phyloP scores from a whole-genome alignment of 1,284 basidiomycete genomes.

The Cutaneotrichosporon dermatis region DNA sequence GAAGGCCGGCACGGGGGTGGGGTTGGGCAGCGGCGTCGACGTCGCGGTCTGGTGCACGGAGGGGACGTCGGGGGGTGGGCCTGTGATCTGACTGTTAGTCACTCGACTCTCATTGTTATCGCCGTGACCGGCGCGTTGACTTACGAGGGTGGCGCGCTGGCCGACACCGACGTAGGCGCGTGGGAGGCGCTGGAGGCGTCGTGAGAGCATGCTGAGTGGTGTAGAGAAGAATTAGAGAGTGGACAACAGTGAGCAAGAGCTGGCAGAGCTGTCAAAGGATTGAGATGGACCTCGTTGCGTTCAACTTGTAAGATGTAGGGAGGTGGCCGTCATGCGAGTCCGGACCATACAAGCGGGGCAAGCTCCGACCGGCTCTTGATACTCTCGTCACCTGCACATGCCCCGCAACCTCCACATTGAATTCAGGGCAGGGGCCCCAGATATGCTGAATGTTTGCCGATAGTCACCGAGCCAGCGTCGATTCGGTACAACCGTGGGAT shows the following conservation, averaged over 20 bases:
- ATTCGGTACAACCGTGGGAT: too few species aligned
- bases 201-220: conserved; percentile 16
- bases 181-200: conserved; percentile 11
- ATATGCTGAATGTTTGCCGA: background rate
- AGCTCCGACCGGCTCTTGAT: conserved; percentile 6
- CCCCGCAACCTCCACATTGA: background rate
- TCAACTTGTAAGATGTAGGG: too few species aligned
- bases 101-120: background rate
- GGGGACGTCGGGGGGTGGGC: conserved; percentile 38
- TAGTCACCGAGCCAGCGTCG: conserved; percentile 2
- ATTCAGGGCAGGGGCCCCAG: background rate
- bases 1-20: conserved; percentile 35
- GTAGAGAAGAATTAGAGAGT: background rate
- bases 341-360: conserved; percentile 3
- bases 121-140: background rate
- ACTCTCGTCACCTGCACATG: background rate
- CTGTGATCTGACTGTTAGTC: conserved; percentile 37
- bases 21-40: conserved; percentile 31
- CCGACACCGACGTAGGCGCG: background rate
- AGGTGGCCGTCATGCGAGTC: background rate
- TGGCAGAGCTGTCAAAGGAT: background rate
- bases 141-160: conserved; percentile 7
- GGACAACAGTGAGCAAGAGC: background rate
- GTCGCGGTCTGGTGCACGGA: conserved; percentile 22
- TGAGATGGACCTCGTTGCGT: background rate